These are phyloP conservation scores for Ceratobasidium sp. DNA, from an alignment of 1,284 basidiomycete genomes.

Conservation along the genomic window DNA sequence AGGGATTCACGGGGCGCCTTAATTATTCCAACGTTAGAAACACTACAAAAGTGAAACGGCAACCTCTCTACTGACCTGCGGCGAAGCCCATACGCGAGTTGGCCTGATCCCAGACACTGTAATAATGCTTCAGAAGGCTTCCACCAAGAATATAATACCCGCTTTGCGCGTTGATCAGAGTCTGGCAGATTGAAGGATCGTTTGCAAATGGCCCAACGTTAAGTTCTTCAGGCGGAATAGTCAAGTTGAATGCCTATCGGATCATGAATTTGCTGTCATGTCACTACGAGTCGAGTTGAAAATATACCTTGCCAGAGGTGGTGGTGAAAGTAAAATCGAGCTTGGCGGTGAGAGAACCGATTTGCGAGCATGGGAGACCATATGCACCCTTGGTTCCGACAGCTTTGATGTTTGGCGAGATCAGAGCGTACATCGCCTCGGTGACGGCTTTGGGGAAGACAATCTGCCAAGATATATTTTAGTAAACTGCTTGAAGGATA, in stretches of 20 bases:
- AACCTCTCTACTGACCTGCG: neutral
- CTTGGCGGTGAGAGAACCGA: conserved; percentile 63
- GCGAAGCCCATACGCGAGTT: conserved; percentile 68
- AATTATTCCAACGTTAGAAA: no score
- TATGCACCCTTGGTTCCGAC: conserved; percentile 66
- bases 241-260: conserved; percentile 63
- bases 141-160: conserved; percentile 65
- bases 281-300: no score
- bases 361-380: conserved; percentile 65
- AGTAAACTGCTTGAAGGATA: no score
- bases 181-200: conserved; percentile 37
- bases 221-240: conserved; percentile 68
- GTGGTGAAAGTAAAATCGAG: conserved; percentile 69
- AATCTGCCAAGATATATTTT: no score
- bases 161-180: conserved; percentile 70
- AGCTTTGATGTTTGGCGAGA: conserved; percentile 68
- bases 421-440: conserved; percentile 66
- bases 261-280: neutral
- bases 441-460: conserved; percentile 30
- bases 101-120: conserved; percentile 65
- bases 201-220: conserved; percentile 66
- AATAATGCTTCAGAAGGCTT: conserved; percentile 69
- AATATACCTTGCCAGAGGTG: conserved; percentile 56
- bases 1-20: no score
- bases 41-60: no score